These are phyloP conservation scores for Candida stauntonica DNA, from an alignment of 805 yeast genomes.

Conservation along the genomic window DNA sequence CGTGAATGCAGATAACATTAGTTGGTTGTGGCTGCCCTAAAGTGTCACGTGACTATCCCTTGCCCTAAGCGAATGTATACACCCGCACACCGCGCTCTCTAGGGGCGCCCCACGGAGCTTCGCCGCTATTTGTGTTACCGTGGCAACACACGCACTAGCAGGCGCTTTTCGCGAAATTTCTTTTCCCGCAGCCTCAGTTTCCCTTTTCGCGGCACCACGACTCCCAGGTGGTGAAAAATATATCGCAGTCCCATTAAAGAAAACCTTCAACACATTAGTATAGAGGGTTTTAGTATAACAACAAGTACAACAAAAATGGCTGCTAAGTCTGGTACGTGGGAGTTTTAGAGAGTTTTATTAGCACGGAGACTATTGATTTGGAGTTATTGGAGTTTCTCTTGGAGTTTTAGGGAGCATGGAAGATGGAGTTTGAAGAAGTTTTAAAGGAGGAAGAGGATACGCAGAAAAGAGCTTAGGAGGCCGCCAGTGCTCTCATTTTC, in stretches of 20 bases:
- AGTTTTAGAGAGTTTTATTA: too few species aligned
- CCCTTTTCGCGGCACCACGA: too few species aligned
- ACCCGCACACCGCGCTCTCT: background rate
- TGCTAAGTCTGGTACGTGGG: constrained; percentile 49
- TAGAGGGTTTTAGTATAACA: constrained; percentile 2
- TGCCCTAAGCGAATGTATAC: background rate
- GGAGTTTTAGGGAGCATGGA: too few species aligned
- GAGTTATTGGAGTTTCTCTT: too few species aligned
- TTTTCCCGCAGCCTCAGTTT: background rate
- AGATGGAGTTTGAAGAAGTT: too few species aligned
- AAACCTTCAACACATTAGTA: background rate
- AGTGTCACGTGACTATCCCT: background rate
- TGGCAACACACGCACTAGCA: background rate
- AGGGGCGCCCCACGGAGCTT: too few species aligned
- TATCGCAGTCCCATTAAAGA: constrained; percentile 7
- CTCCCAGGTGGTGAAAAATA: constrained; percentile 19
- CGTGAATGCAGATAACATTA: too few species aligned
- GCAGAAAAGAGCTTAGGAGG: too few species aligned
- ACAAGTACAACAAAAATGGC: constrained; percentile 37
- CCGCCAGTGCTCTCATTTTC: too few species aligned
- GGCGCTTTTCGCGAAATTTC: background rate
- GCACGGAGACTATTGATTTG: too few species aligned
- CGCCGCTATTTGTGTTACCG: too few species aligned
- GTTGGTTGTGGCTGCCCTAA: background rate
- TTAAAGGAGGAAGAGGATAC: too few species aligned